Evolutionary conservation across 1,139 yeast genomes (phyloP), one percentile per base, ranked within the genome.

Genomic region (Pneumocystis carinii): DNA sequence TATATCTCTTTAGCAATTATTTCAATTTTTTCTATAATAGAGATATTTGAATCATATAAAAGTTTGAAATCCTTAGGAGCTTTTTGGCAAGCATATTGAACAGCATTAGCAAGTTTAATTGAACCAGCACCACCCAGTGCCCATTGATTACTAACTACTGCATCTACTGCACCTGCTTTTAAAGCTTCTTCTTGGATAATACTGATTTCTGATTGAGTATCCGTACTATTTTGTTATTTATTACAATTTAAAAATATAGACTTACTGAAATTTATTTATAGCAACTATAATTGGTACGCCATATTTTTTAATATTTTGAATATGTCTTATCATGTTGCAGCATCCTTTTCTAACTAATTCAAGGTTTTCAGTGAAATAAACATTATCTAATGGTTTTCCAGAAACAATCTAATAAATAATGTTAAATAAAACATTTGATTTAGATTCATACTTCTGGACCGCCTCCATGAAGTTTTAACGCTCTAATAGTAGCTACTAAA

Each of bases 101-200:
- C 94, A 66, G 95, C 96, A 67, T 85, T 72, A 64, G 97, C 97
- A 68, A 92, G 82, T 65, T 81, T 86, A 68, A 88, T 81, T 12
- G 98, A 97, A 71, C 98, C 98, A 68, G 79, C 78, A 70, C 98
- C 98, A 78, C 98, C 98, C 77, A 88, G 88, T 76, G 87, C 97
- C 97, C 97, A 92, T 77, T 92, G 98, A 80, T 88, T 88, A 58
- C 96, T 86, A 56, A 88, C 90, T 71, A 92, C 86, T 38, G 97
- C 97, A 72, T 88, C 97, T 66, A 78, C 77, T 58, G 98, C 98
- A 72, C 98, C 98, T n/a, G 96, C 96, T 74, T 83, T 83, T 70
- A 90, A 73, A 15, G 97, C 84, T 70, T 85, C 94, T 74, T 86
- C 85, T 71, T 83, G 86, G 71, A 92, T 90, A 61, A 87, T 83